These are phyloP conservation scores for Hyaloscypha bicolor DNA, from an alignment of 495 filamentous ascomycete genomes.

Conservation along the genomic window DNA sequence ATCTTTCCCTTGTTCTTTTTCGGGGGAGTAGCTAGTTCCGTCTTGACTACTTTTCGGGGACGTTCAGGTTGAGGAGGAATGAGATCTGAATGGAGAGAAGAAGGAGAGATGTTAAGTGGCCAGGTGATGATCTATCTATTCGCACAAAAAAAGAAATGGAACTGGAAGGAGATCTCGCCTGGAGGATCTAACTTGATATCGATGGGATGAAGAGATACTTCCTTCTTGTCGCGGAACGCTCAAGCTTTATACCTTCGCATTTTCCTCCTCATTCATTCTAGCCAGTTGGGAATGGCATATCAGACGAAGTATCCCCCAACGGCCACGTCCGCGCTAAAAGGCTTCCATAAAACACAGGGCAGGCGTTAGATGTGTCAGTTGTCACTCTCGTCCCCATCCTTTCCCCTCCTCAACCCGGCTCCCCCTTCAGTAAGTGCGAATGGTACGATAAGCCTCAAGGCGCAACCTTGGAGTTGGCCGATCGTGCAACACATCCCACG, in stretches of 20 bases:
- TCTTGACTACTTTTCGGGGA: neutral
- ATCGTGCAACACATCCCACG: too few relatives aligned
- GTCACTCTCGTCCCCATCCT: too few relatives aligned
- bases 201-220: neutral
- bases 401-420: too few relatives aligned
- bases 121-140: conserved; percentile 12
- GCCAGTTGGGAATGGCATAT: too few relatives aligned
- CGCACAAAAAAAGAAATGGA: conserved; percentile 1
- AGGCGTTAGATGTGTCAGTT: too few relatives aligned
- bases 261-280: too few relatives aligned
- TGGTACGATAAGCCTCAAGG: too few relatives aligned
- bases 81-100: neutral
- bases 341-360: too few relatives aligned
- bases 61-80: neutral
- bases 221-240: too few relatives aligned
- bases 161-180: conserved; percentile 19
- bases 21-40: neutral
- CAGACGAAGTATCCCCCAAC: neutral
- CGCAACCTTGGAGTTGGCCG: too few relatives aligned
- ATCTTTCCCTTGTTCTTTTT: neutral
- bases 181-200: conserved; percentile 18
- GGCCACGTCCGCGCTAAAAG: too few relatives aligned
- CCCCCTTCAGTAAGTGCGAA: too few relatives aligned
- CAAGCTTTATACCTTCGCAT: conserved; percentile 8
- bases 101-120: conserved; percentile 11